phyloP scores from a whole-genome alignment of 331 rosid genomes.

The Rhamnella rubrinervis region DNA sequence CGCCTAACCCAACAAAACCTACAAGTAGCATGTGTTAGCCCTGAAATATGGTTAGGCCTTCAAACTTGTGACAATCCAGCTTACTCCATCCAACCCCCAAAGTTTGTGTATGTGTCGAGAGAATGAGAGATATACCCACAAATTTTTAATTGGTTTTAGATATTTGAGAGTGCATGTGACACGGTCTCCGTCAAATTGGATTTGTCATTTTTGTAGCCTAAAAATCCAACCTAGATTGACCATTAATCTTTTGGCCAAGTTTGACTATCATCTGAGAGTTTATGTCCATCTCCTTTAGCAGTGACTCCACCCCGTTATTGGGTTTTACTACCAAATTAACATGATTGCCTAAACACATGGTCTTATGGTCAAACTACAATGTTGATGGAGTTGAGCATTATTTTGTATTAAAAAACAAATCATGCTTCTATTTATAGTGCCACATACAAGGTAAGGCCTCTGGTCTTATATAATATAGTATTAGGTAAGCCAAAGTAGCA shows the following conservation, averaged over 20 bases:
- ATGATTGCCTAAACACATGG: conserved; percentile 6
- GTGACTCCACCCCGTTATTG: conserved; percentile 6
- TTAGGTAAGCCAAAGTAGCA: neutral
- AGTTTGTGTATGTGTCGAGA: neutral
- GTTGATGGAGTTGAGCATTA: neutral
- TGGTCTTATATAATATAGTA: neutral
- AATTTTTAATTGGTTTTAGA: neutral
- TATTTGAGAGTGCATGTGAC: neutral
- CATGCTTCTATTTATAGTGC: neutral
- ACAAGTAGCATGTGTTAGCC: neutral
- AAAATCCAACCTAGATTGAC: conserved; percentile 7
- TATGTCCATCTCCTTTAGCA: neutral
- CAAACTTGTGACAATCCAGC: neutral
- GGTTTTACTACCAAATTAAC: neutral
- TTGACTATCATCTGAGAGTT: neutral
- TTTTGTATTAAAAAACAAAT: neutral
- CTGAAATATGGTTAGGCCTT: conserved; percentile 3
- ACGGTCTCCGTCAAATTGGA: conserved; percentile 7
- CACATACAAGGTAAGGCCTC: neutral
- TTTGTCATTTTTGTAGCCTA: neutral
- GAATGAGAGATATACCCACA: neutral
- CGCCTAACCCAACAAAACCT: neutral
- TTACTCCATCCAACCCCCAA: conserved; percentile 11
- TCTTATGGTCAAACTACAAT: conserved; percentile 14
- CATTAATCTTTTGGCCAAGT: neutral